Percentiles rank a stretch among this genome's conserved stretches.
Conservation (phyloP, 139 green algal species). For the Mesotaenium endlicherianum region DNA sequence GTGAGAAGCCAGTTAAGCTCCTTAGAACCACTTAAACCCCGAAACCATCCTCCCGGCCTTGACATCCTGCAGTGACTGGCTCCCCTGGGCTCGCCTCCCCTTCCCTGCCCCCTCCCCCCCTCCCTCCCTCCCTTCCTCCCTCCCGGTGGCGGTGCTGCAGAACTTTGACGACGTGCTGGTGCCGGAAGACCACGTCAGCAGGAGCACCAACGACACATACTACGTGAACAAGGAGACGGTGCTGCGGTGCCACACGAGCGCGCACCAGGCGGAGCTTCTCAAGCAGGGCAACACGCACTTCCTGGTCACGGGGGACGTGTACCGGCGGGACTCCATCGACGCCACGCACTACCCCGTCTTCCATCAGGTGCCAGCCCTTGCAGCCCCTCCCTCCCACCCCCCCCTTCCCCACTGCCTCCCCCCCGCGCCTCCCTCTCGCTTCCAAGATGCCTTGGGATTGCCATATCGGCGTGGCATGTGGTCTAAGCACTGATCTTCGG, state of each 20-base stretch:
- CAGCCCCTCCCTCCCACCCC: background rate
- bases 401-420: background rate
- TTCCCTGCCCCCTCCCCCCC: background rate
- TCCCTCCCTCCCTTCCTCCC: background rate
- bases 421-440: background rate
- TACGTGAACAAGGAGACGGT: conserved; percentile 83
- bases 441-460: too few species aligned
- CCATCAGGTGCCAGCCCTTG: conserved; percentile 63
- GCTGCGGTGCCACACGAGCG: conserved; percentile 84
- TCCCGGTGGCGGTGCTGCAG: background rate
- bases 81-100: background rate
- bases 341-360: conserved; percentile 99
- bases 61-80: background rate
- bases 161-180: conserved; percentile 84
- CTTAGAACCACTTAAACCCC: too few species aligned
- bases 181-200: conserved; percentile 82
- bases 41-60: background rate
- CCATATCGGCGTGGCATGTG: too few species aligned
- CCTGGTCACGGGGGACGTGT: conserved; percentile 95
- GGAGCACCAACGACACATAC: conserved; percentile 96
- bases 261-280: conserved; percentile 76
- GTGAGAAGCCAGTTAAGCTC: too few species aligned
- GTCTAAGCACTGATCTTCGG: too few species aligned
- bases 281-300: conserved; percentile 76
- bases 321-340: conserved; percentile 93